Base-by-base conservation (phyloP, 2,329 filamentous ascomycete species). In the Fusarium oligoseptatum region DNA sequence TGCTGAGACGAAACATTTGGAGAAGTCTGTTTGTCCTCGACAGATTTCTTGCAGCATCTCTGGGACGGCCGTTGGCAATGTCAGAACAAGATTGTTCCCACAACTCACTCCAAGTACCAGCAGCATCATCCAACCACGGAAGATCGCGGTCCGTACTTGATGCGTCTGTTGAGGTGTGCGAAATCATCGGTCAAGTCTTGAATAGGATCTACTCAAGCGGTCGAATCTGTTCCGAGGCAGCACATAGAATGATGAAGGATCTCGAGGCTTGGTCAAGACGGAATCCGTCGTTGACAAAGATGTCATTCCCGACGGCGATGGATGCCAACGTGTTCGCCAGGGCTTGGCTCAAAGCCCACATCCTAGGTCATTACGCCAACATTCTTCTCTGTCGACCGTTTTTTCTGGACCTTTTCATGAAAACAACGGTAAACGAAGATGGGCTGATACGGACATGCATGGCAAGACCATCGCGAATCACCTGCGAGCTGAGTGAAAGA, bases 361-460 rank as follows among this genome's bases (percentile, higher is more conserved):
- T 93, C 27, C 83, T 92, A 39, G 89, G 92, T 67, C 89, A 87
- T 65, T 90, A 93, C 77, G 89, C 90, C 0, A 87, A 92, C 48
- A 87, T 93, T 29, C 84, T 93, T 0, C 85, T 93, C 2, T 91
- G 89, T 1, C 85, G 91, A 32, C 91, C 92, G 0, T 92, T 93
- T 78, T 91, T 92, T 67, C 81, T 92, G 15, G 89, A 87, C 67
- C 84, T 91, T 14, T 83, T 91, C 45, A 89, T 84, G 65, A 82
- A 83, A 77, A 77, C 80, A 3, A 80, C 81, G 17, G 60, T 70
- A n/a, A 57, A 57, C 12, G 62, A 56, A 8, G 48, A 52, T 32
- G 48, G 48, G 6, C 15, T 52, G 10, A 52, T 52, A 29, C 27
- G 48, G 24, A 32, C 17, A n/a, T 52, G 48, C 27, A 52, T 52